Evolutionary conservation across 2,329 filamentous ascomycete genomes (phyloP).

Genomic region (Colletotrichum karsti): DNA sequence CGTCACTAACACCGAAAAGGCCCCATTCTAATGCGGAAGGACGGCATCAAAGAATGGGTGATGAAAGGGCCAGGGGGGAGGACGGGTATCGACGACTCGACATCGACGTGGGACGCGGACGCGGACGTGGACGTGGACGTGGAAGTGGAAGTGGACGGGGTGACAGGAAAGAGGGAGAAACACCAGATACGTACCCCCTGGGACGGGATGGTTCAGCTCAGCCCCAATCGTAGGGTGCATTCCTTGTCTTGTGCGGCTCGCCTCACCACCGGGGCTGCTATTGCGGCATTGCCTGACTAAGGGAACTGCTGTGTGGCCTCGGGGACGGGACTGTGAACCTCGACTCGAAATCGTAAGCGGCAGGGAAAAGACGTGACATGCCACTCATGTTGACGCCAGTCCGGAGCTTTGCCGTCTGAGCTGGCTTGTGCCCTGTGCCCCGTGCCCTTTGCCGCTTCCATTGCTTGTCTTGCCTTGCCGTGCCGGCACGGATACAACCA

Average conservation of each 20-base stretch:
- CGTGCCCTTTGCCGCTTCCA: neutral
- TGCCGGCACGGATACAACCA: neutral
- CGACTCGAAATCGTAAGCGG: neutral
- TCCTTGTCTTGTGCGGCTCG: neutral
- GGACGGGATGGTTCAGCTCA: conserved; percentile 15
- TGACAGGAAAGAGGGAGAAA: neutral
- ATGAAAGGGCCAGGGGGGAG: no score
- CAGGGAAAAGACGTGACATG: neutral
- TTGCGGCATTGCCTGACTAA: conserved; percentile 13
- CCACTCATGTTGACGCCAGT: neutral
- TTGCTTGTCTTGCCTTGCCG: neutral
- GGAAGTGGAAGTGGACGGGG: neutral
- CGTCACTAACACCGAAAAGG: conserved; percentile 9
- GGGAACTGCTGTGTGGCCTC: neutral
- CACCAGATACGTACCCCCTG: neutral
- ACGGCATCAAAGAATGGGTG: conserved; percentile 15
- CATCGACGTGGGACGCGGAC: neutral
- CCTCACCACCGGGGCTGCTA: neutral
- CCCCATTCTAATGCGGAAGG: conserved; percentile 11
- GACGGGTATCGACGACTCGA: neutral
- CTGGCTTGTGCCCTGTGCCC: neutral
- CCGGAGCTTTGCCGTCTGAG: neutral
- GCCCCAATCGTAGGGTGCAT: neutral
- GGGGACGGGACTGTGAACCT: neutral
- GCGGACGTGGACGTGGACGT: neutral